phyloP scores from a whole-genome alignment of 2,329 filamentous ascomycete genomes.

The Neofusicoccum laricinum region DNA sequence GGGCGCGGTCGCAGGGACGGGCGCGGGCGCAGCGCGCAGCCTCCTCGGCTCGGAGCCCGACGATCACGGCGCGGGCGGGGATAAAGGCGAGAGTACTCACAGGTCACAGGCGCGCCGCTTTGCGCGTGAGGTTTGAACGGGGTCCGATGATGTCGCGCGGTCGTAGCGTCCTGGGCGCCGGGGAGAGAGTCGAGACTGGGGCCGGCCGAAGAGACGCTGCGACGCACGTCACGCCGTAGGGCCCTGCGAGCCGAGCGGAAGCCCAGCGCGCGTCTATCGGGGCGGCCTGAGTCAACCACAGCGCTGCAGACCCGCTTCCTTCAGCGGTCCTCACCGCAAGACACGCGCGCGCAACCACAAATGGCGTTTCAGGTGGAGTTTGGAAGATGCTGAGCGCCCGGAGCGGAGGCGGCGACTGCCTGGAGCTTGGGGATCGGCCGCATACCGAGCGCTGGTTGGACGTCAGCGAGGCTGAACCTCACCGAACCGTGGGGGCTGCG shows the following conservation, averaged over 20 bases:
- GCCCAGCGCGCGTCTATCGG: background rate
- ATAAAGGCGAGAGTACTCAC: background rate
- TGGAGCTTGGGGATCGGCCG: background rate
- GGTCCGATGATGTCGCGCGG: background rate
- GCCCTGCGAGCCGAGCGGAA: background rate
- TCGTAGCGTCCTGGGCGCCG: background rate
- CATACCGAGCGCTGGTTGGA: background rate
- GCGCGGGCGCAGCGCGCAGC: background rate
- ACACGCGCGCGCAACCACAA: background rate
- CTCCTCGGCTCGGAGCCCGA: background rate
- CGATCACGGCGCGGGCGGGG: background rate
- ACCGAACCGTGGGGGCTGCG: background rate
- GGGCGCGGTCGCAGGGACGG: background rate
- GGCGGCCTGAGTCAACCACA: background rate
- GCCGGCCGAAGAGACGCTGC: background rate
- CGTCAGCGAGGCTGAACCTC: background rate
- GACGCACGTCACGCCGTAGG: background rate
- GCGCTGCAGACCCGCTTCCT: background rate
- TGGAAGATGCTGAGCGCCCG: background rate
- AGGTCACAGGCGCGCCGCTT: background rate
- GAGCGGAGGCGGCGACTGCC: background rate
- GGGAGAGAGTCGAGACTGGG: background rate
- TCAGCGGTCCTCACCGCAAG: constrained; percentile 1
- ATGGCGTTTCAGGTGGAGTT: background rate
- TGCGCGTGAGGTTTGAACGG: background rate